Evolutionary conservation across 495 filamentous ascomycete genomes (phyloP).

Genomic region (Chaetomium fimeti): DNA sequence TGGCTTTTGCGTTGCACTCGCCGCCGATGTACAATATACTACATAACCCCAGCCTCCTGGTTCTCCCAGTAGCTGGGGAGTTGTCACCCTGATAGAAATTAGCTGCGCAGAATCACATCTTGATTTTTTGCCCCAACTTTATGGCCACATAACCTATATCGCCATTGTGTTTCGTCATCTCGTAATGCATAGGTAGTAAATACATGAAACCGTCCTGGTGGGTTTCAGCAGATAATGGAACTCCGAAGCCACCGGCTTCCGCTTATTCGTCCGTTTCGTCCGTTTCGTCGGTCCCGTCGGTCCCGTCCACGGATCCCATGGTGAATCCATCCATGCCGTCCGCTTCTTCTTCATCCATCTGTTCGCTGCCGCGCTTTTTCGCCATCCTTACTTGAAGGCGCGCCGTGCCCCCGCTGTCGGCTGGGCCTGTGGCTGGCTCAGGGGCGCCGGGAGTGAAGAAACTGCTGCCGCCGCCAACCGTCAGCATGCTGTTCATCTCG

Average conservation of each 20-base stretch:
- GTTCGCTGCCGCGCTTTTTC: slow-evolving; percentile 44
- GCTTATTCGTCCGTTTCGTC: slow-evolving; percentile 42
- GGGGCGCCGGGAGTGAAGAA: slow-evolving; percentile 3
- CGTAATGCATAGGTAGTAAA: not conserved
- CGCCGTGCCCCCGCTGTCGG: not conserved
- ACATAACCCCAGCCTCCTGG: not conserved
- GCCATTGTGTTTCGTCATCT: not conserved
- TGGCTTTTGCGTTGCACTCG: slow-evolving; percentile 1
- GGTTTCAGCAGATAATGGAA: not conserved
- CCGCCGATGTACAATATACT: slow-evolving; percentile 11
- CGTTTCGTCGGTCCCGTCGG: slow-evolving; percentile 29
- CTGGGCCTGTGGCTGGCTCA: not conserved
- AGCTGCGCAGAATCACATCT: not conserved
- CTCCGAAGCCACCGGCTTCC: slow-evolving; percentile 32
- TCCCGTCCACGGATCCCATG: too few species aligned
- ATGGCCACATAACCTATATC: not conserved
- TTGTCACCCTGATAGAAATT: not conserved
- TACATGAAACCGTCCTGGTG: not conserved
- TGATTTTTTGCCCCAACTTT: not conserved
- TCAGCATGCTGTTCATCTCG: slow-evolving; percentile 29
- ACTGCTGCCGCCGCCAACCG: slow-evolving; percentile 26
- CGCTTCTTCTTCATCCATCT: slow-evolving; percentile 39
- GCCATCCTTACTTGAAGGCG: slow-evolving; percentile 26
- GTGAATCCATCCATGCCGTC: slow-evolving; percentile 27
- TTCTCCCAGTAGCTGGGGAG: not conserved